These are phyloP conservation scores for Aureobasidium sp. DNA, from an alignment of 2,329 filamentous ascomycete species.

Conservation along the genomic window DNA sequence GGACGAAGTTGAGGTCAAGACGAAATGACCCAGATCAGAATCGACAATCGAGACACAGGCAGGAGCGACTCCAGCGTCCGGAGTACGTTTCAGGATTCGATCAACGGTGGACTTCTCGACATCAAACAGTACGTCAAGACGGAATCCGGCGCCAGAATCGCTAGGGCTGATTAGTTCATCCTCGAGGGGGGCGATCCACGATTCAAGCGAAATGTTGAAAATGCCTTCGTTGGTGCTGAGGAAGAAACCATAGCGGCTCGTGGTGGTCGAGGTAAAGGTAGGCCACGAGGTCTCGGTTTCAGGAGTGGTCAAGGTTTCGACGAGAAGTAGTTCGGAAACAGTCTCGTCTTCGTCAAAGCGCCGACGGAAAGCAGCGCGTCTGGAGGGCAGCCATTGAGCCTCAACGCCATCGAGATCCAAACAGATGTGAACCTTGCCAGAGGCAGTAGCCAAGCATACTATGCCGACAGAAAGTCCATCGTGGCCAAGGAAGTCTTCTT, in stretches of 20 bases:
- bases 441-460: conserved; percentile 49
- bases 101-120: conserved; percentile 42
- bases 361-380: conserved; percentile 11
- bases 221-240: conserved; percentile 48
- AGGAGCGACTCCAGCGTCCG: conserved; percentile 28
- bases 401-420: conserved; percentile 54
- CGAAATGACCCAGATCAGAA: conserved; percentile 48
- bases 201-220: conserved; percentile 45
- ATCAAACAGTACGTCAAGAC: conserved; percentile 48
- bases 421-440: conserved; percentile 49
- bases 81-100: conserved; percentile 33
- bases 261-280: conserved; percentile 42
- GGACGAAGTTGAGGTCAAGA: conserved; percentile 41
- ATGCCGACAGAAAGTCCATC: conserved; percentile 48
- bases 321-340: conserved; percentile 24
- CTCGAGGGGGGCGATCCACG: conserved; percentile 50
- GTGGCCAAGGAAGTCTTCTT: conserved; percentile 36
- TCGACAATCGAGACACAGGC: conserved; percentile 45
- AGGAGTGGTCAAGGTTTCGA: conserved; percentile 31
- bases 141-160: conserved; percentile 45
- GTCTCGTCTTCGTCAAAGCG: conserved; percentile 18
- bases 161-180: conserved; percentile 46
- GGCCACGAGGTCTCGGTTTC: conserved; percentile 34
- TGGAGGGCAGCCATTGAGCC: conserved; percentile 52
- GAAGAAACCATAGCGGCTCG: conserved; percentile 51